A percentile compares a stretch with the other conserved stretches of the same genome.
phyloP scores from a whole-genome alignment of 805 yeast species.

The Saturnispora galanensis region DNA sequence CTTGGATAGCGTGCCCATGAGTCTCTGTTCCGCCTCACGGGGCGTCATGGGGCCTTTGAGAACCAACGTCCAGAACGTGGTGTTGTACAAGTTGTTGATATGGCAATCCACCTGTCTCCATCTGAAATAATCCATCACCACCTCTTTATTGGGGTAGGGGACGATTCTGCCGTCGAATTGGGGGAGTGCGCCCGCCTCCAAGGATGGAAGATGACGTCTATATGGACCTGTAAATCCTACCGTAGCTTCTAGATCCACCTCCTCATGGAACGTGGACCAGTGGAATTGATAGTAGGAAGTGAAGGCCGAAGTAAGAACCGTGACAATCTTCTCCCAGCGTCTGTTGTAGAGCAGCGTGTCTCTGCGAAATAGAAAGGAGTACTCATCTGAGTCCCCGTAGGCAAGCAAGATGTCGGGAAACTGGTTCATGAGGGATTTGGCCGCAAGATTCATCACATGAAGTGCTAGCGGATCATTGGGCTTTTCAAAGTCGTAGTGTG shows the following conservation, averaged over 20 bases:
- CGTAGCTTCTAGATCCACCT: constrained; percentile 9
- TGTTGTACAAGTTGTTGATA: constrained; percentile 88
- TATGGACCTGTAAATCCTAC: not conserved
- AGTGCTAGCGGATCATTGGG: constrained; percentile 83
- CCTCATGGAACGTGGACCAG: constrained; percentile 53
- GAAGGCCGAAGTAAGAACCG: constrained; percentile 74
- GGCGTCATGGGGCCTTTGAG: constrained; percentile 57
- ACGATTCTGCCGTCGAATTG: constrained; percentile 90
- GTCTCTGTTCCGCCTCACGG: constrained; percentile 67
- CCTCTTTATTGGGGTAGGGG: constrained; percentile 55
- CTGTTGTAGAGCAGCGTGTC: constrained; percentile 69
- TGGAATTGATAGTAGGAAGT: constrained; percentile 62
- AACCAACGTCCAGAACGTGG: constrained; percentile 85
- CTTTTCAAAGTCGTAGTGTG: constrained; percentile 62
- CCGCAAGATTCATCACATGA: constrained; percentile 73
- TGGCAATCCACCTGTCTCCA: constrained; percentile 98
- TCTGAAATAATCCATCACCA: constrained; percentile 69
- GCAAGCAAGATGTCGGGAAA: constrained; percentile 72
- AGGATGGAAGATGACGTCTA: constrained; percentile 8
- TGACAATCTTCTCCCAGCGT: constrained; percentile 68
- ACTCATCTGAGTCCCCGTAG: constrained; percentile 95
- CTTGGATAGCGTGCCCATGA: constrained; percentile 68
- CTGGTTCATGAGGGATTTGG: constrained; percentile 48
- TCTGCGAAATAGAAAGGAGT: constrained; percentile 63
- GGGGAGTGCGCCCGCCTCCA: constrained; percentile 47